Percentiles rank a stretch among this genome's conserved stretches.
These are phyloP conservation scores for Sporothrix phasma DNA, from an alignment of 2,329 filamentous ascomycete species.

Conservation along the genomic window DNA sequence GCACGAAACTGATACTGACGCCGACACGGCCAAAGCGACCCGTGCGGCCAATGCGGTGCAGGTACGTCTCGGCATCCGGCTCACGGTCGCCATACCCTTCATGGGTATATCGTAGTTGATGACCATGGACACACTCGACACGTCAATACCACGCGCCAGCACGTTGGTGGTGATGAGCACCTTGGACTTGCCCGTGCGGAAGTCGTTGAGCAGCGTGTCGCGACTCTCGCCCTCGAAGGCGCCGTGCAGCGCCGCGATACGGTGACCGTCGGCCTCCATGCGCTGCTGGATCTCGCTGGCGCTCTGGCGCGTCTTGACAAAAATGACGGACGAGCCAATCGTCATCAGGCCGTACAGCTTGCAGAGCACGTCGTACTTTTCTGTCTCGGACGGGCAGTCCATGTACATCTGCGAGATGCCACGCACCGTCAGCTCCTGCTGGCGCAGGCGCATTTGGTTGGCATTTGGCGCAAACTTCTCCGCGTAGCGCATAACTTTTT, in stretches of 20 bases:
- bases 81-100: slow-evolving; percentile 65
- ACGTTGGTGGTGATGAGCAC: slow-evolving; percentile 98
- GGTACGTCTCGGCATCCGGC: slow-evolving; percentile 89
- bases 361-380: slow-evolving; percentile 82
- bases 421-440: slow-evolving; percentile 88
- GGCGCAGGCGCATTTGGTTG: slow-evolving; percentile 77
- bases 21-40: slow-evolving; percentile 94
- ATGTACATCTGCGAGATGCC: slow-evolving; percentile 98
- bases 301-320: slow-evolving; percentile 85
- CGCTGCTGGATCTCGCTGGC: slow-evolving; percentile 75
- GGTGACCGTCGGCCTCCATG: slow-evolving; percentile 83
- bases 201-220: slow-evolving; percentile 75
- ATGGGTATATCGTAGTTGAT: slow-evolving; percentile 91
- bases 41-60: slow-evolving; percentile 94
- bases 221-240: slow-evolving; percentile 75
- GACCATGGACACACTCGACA: slow-evolving; percentile 87
- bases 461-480: slow-evolving; percentile 74
- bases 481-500: slow-evolving; percentile 76
- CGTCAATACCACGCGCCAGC: slow-evolving; percentile 87
- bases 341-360: slow-evolving; percentile 95
- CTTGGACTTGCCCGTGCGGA: slow-evolving; percentile 79
- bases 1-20: slow-evolving; percentile 90
- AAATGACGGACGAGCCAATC: slow-evolving; percentile 95
- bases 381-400: slow-evolving; percentile 70
- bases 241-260: slow-evolving; percentile 81